Evolutionary conservation across 345 rosid species (phyloP).

Genomic region (Dipteronia dyeriana): DNA sequence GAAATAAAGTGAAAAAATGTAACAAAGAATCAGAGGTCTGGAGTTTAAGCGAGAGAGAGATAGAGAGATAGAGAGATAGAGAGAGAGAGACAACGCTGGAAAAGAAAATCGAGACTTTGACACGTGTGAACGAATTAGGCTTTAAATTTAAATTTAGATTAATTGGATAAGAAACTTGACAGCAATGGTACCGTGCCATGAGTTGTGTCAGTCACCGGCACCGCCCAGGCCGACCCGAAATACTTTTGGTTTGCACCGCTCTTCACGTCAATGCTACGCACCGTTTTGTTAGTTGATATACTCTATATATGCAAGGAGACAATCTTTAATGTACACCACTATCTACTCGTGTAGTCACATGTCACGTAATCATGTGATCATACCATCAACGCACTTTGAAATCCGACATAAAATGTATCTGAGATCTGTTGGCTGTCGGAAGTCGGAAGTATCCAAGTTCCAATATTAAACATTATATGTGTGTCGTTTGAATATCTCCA

Average conservation of each 20-base stretch:
- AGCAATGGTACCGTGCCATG: no score
- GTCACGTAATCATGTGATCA: no score
- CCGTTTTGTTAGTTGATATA: neutral
- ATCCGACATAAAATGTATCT: no score
- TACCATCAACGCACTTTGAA: no score
- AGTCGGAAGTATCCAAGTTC: no score
- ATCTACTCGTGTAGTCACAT: neutral
- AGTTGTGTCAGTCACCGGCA: neutral
- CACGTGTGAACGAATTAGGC: neutral
- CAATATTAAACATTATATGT: no score
- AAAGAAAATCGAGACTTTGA: conserved; percentile 8
- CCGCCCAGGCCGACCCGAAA: neutral
- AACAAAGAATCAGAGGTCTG: neutral
- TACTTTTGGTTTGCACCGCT: neutral
- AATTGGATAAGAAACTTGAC: neutral
- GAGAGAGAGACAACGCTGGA: neutral
- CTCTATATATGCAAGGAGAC: no score
- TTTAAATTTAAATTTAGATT: neutral
- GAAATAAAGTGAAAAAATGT: conserved; percentile 18
- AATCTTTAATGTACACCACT: no score
- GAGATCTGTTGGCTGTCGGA: no score
- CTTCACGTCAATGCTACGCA: neutral
- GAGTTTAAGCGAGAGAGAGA: no score
- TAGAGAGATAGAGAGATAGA: neutral
- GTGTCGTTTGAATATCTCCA: no score